Evolutionary conservation across 768 basidiomycete species (phyloP), one percentile per base, ranked within the genome.

Genomic region (Termitomyces sp.): DNA sequence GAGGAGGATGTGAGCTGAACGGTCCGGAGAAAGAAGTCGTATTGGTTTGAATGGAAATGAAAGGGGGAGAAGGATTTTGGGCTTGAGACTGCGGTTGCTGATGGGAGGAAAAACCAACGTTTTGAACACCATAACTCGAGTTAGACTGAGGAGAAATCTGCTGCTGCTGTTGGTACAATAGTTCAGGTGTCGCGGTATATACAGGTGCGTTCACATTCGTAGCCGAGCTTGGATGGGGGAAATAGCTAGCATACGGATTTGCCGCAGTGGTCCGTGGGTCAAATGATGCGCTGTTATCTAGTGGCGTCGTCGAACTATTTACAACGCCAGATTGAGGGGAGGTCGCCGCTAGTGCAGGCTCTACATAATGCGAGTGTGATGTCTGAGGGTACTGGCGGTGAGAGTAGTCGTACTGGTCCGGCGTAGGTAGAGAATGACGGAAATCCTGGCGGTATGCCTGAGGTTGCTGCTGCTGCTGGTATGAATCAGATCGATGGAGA

Each of bases 151-250:
- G 60, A 43, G 67, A 68, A 14, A 56, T 31, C n/a, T 59, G 63
- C 25, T 60, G 66, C 10, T 52, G 66, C 32, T 52, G 63, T 31
- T 73, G 74, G 58, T 72, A 73, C n/a, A 63, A 59, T 43, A 72
- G 67, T 51, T 73, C 73, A 31, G 74, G 70, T 8, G 72, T 67
- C 46, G 61, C 70, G 20, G 71, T 60, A 50, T 72, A 70, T 20
- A 75, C 59, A 52, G 64, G 54, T 17, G 60, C 60, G 55, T 59
- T 59, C n/a, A 59, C 57, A 54, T 61, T 67, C 43, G 57, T 63
- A 32, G 32, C 60, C 49, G 56, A 53, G 57, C 52, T 69, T 54
- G 61, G 61, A 56, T 63, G 68, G 57, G 58, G 56, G 54, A 54
- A 56, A 59, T 64, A 57, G 46, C 60, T 38, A 65, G 61, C n/a